Base-by-base conservation (phyloP, 2,329 filamentous ascomycete species). In the Cladosporium sp. region DNA sequence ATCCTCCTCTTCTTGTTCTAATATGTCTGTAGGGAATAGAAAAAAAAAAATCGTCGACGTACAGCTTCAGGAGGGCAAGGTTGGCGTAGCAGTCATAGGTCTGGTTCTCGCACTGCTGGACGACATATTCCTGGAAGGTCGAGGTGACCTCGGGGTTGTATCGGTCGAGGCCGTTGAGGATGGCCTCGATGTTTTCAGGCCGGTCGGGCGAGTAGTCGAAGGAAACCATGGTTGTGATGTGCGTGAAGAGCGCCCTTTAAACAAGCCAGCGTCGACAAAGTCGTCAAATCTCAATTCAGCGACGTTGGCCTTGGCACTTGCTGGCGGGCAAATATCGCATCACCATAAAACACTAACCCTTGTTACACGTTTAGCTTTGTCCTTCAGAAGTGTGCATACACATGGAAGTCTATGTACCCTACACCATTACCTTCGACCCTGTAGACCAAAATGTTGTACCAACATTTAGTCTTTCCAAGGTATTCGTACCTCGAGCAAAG, bases 131-230 rank as follows among this genome's bases (percentile, higher is more conserved):
- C 85, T 99, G 94, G 80, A 99, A 95, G 71, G 91, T 86, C 69
- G 88, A 87, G 59, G 96, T 96, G 61, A 95, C 97, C 84, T 99
- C 95, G 50, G 95, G 95, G 81, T 99, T 99, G 85, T 99, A 99
- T 77, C 95, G 88, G 82, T 99, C 95, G 70, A 99, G 91, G 73
- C 95, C 94, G 82, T 94, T 97, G 78, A 99, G 92, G 77, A 99
- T 97, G 80, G 83, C 85, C 78, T 92, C 90, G 81, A 99, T 96
- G 80, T 95, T 89, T 72, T 95, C 91, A 74, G 95, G 94, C 80
- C 95, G 86, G 81, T 97, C 92, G 75, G 92, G 89, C 84, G 92
- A 91, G 81, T 93, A 91, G 86, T 97, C 94, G 83, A 90, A 91
- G 67, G 87, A 80, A 75, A 79, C 74, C 81, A 83, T 83, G 72